phyloP scores from a whole-genome alignment of 2,329 filamentous ascomycete species.

The Emmonsiellopsis sp. region DNA sequence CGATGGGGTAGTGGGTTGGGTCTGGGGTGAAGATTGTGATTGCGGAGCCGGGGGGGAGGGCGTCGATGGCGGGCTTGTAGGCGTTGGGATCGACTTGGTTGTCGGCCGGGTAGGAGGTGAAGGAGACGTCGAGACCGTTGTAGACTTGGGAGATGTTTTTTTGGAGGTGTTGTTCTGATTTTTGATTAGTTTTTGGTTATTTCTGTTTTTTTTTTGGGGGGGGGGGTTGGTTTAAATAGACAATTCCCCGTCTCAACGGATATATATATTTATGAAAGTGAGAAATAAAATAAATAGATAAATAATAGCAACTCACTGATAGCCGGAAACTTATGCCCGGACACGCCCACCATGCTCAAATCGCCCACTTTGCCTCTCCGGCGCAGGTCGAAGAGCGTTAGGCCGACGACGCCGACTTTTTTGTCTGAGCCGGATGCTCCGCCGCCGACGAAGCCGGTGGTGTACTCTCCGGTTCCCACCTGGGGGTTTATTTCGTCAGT shows the following conservation, averaged over 20 bases:
- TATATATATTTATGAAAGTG: too few species aligned
- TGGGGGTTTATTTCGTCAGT: conserved; percentile 20
- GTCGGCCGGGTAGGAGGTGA: conserved; percentile 72
- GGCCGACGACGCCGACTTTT: conserved; percentile 86
- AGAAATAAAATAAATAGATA: background rate
- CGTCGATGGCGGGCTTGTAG: conserved; percentile 83
- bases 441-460: conserved; percentile 82
- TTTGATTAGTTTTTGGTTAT: background rate
- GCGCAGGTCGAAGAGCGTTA: conserved; percentile 82
- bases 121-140: conserved; percentile 79
- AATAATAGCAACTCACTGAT: conserved; percentile 55
- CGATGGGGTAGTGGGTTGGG: conserved; percentile 85
- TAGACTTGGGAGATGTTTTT: conserved; percentile 84
- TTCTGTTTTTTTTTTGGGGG: background rate
- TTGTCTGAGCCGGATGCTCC: conserved; percentile 83
- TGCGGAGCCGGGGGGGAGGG: conserved; percentile 68
- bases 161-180: conserved; percentile 63
- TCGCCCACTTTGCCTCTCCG: conserved; percentile 79
- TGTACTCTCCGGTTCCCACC: conserved; percentile 94
- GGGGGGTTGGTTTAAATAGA: too few species aligned
- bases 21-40: conserved; percentile 96
- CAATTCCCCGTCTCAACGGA: too few species aligned
- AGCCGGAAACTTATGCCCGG: conserved; percentile 80
- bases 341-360: conserved; percentile 81
- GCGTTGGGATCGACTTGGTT: conserved; percentile 60